These are phyloP conservation scores for Penicillium dipodomyicola DNA, from an alignment of 495 filamentous ascomycete species.

Conservation along the genomic window DNA sequence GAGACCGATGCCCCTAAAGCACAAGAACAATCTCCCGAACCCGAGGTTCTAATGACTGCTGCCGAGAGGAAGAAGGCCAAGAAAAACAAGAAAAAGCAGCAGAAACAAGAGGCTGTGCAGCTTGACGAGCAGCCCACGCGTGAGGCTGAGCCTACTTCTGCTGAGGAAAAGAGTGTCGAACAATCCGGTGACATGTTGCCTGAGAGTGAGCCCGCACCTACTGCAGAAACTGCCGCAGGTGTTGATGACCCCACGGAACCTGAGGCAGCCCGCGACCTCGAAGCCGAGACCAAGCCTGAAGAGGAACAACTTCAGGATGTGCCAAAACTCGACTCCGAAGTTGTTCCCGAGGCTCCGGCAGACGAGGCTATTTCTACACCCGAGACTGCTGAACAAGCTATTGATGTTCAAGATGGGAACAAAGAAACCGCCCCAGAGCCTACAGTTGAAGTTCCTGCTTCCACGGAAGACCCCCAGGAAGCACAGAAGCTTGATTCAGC, in stretches of 20 bases:
- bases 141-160: slow-evolving; percentile 15
- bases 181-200: background rate
- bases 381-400: background rate
- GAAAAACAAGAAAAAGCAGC: slow-evolving; percentile 15
- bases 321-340: slow-evolving; percentile 3
- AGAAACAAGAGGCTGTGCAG: slow-evolving; percentile 16
- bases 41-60: slow-evolving; percentile 5
- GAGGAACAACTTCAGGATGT: background rate
- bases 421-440: background rate
- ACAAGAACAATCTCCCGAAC: slow-evolving; percentile 3
- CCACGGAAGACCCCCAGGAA: background rate
- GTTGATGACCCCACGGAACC: background rate
- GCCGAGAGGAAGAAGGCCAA: slow-evolving; percentile 17
- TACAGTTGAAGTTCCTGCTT: background rate
- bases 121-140: slow-evolving; percentile 6
- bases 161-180: slow-evolving; percentile 18
- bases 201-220: background rate
- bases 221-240: background rate
- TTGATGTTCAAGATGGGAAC: background rate
- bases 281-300: slow-evolving; percentile 6
- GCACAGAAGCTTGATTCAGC: slow-evolving; percentile 1
- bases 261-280: background rate
- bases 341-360: background rate
- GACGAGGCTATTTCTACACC: background rate
- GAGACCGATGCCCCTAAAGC: slow-evolving; percentile 5